phyloP scores from a whole-genome alignment of 1,284 basidiomycete species.

The Ganoderma resinaceum region DNA sequence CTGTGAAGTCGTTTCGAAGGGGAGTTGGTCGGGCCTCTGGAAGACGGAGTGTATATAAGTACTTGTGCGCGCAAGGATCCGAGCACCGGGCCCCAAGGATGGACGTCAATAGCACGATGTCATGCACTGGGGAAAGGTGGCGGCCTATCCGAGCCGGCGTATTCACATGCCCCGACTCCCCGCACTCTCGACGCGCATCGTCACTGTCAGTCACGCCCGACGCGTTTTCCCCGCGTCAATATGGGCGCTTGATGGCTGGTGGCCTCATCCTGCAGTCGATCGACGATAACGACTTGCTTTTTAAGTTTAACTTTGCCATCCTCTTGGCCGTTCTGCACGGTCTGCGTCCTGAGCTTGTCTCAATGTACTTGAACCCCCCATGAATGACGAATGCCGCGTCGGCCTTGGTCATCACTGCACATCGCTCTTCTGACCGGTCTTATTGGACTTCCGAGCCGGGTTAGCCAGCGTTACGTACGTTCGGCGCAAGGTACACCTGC shows the following conservation, averaged over 20 bases:
- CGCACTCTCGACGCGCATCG: neutral
- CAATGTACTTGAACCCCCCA: neutral
- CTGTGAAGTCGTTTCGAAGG: neutral
- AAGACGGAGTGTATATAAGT: conserved; percentile 9
- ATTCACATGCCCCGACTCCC: conserved; percentile 31
- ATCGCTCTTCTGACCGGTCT: conserved; percentile 7
- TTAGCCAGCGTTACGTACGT: neutral
- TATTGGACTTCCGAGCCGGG: conserved; percentile 6
- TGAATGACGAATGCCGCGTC: neutral
- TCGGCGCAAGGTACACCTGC: neutral
- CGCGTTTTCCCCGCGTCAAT: conserved; percentile 13
- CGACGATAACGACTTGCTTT: too few relatives aligned
- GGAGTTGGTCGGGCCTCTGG: neutral
- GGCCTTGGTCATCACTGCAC: neutral
- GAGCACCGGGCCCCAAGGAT: conserved; percentile 5
- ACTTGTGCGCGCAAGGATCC: neutral
- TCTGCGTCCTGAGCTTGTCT: neutral
- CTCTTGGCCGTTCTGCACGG: neutral
- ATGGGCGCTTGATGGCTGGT: neutral
- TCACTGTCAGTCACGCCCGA: conserved; percentile 16
- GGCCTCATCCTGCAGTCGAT: neutral
- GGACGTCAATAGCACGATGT: neutral
- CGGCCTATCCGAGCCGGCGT: conserved; percentile 20
- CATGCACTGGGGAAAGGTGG: conserved; percentile 2
- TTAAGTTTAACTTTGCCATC: too few relatives aligned